These are phyloP conservation scores for Beauveria medogensis DNA, from an alignment of 2,329 filamentous ascomycete genomes.

Conservation along the genomic window DNA sequence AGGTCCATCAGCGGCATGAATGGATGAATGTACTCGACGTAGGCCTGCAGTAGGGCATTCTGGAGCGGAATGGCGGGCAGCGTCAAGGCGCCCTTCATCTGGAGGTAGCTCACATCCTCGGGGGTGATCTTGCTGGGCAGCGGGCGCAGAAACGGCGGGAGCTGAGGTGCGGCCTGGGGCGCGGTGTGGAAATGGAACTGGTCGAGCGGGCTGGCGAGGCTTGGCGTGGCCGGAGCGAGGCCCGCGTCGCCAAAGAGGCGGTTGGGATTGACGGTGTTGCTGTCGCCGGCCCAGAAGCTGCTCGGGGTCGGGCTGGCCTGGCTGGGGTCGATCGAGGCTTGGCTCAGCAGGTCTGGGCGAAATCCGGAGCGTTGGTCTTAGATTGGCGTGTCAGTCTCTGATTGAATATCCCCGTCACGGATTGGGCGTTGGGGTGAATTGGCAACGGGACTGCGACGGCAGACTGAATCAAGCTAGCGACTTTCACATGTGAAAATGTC, in stretches of 20 bases:
- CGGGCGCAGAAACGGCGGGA: slow-evolving; percentile 67
- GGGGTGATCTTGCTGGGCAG: slow-evolving; percentile 67
- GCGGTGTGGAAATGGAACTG: slow-evolving; percentile 19
- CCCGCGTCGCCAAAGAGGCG: slow-evolving; percentile 30
- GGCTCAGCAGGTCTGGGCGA: slow-evolving; percentile 9
- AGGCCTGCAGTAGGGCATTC: slow-evolving; percentile 72
- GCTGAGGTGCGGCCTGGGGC: slow-evolving; percentile 29
- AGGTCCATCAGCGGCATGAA: slow-evolving; percentile 85
- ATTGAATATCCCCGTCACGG: neutral
- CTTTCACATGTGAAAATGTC: slow-evolving; percentile 18
- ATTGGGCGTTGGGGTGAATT: neutral
- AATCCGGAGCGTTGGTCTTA: slow-evolving; percentile 12
- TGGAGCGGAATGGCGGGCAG: slow-evolving; percentile 64
- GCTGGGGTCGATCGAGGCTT: slow-evolving; percentile 4
- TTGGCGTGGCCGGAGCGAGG: slow-evolving; percentile 32
- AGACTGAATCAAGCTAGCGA: slow-evolving; percentile 6
- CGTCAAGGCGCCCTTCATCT: slow-evolving; percentile 74
- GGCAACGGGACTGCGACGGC: neutral
- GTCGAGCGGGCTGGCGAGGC: slow-evolving; percentile 35
- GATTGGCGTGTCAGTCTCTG: slow-evolving; percentile 6
- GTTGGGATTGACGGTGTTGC: slow-evolving; percentile 25
- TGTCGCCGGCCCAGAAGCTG: slow-evolving; percentile 16
- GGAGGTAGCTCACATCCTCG: slow-evolving; percentile 77
- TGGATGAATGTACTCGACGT: slow-evolving; percentile 83
- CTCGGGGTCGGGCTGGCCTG: slow-evolving; percentile 10